Evolutionary conservation across 768 basidiomycete genomes (phyloP).

Genomic region (Amanita pseudoporphyria): DNA sequence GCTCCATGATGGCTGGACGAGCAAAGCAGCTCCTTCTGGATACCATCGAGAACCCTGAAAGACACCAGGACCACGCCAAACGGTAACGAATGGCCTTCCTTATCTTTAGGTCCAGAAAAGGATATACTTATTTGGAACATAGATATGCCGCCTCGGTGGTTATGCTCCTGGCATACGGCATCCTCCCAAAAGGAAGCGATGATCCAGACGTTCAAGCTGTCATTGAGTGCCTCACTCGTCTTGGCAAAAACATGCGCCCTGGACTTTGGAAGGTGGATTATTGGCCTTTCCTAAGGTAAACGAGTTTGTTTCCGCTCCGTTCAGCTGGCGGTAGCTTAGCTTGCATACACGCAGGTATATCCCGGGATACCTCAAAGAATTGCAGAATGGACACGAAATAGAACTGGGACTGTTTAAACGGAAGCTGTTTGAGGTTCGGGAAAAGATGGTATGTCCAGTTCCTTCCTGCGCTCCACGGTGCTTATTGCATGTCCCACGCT

Average conservation of each 20-base stretch:
- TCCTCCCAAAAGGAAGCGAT: constrained; percentile 27
- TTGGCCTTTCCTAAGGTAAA: constrained; percentile 33
- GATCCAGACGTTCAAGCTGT: constrained; percentile 40
- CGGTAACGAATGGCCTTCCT: constrained; percentile 13
- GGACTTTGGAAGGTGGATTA: constrained; percentile 39
- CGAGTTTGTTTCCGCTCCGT: constrained; percentile 5
- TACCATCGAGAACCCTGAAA: constrained; percentile 28
- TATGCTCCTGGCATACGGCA: constrained; percentile 42
- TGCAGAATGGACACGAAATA: constrained; percentile 45
- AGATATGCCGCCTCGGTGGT: constrained; percentile 44
- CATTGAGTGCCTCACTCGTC: constrained; percentile 33
- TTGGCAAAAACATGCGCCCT: constrained; percentile 34
- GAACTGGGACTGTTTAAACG: constrained; percentile 46
- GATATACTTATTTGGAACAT: background rate
- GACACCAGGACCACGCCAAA: constrained; percentile 48
- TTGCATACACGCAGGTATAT: constrained; percentile 27
- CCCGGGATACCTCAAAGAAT: constrained; percentile 51
- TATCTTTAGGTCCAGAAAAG: no score
- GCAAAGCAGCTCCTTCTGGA: constrained; percentile 36
- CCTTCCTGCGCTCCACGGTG: background rate
- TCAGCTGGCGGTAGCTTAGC: background rate
- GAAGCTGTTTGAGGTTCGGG: constrained; percentile 36
- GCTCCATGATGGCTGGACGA: constrained; percentile 35
- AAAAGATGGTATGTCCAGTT: constrained; percentile 30
- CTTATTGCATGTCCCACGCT: background rate